These are phyloP conservation scores for Saccharomycopsis oosterbeekiorum DNA, from an alignment of 805 yeast species.

Conservation along the genomic window DNA sequence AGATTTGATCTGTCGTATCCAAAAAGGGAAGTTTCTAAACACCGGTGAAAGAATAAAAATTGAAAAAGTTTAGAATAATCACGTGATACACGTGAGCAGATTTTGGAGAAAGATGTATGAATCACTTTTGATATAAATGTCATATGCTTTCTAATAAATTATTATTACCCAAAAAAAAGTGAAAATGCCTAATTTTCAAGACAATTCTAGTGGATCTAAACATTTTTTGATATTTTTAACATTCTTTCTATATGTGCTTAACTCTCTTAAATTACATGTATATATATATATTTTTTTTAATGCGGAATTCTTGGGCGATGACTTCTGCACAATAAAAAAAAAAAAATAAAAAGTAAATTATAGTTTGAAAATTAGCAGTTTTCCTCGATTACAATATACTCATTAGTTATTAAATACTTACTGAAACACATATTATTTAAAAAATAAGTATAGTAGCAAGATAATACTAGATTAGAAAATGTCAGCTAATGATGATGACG, in stretches of 20 bases:
- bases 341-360: not conserved
- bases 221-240: too few relatives aligned
- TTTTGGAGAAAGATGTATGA: not conserved
- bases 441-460: not conserved
- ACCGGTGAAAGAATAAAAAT: not conserved
- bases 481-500: slow-evolving; percentile 41
- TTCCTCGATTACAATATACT: not conserved
- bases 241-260: too few relatives aligned
- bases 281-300: not conserved
- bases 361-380: not conserved
- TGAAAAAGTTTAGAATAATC: not conserved
- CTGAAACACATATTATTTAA: too few relatives aligned
- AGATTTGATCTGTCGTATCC: not conserved
- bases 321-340: not conserved
- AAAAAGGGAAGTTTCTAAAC: not conserved
- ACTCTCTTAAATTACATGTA: too few relatives aligned
- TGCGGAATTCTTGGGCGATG: not conserved
- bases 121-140: too few relatives aligned
- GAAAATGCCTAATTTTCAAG: too few relatives aligned
- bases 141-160: too few relatives aligned
- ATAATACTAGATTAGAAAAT: not conserved
- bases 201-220: too few relatives aligned
- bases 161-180: too few relatives aligned
- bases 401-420: not conserved
- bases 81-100: not conserved